Evolutionary conservation across 306 rosid genomes (phyloP).

Genomic region (Trichosanthes truncata): DNA sequence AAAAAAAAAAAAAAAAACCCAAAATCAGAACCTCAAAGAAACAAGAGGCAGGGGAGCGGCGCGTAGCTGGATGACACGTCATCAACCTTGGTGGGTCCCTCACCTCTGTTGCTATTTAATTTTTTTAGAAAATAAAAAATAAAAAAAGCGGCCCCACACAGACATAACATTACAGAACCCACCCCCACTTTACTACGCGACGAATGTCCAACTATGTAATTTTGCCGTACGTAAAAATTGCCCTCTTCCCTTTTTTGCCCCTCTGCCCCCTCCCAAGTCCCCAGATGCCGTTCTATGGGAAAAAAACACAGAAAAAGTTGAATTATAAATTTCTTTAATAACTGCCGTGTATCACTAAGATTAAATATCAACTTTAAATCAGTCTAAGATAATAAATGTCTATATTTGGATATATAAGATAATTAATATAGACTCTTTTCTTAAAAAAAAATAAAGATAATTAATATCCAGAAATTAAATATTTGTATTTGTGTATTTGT

Average conservation of each 20-base stretch:
- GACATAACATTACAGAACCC: not conserved
- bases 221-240: not conserved
- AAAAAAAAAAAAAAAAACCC: not conserved
- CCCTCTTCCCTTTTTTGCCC: not conserved
- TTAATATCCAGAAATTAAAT: too few relatives aligned
- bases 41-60: not conserved
- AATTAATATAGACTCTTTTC: too few relatives aligned
- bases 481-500: too few relatives aligned
- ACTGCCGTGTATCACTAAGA: too few relatives aligned
- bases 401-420: too few relatives aligned
- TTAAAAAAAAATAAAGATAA: too few relatives aligned
- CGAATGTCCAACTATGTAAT: not conserved
- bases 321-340: too few relatives aligned
- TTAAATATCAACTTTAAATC: too few relatives aligned
- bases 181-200: not conserved
- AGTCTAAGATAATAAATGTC: too few relatives aligned
- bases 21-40: not conserved
- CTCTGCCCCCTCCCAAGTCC: too few relatives aligned
- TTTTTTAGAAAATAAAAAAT: not conserved
- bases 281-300: too few relatives aligned
- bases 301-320: too few relatives aligned
- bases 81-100: not conserved
- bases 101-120: not conserved
- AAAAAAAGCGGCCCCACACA: not conserved
- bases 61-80: slow-evolving; percentile 2